Percentiles rank a stretch among this genome's conserved stretches.
These are phyloP conservation scores for Scheffersomyces amazonensis DNA, from an alignment of 805 yeast species.

Conservation along the genomic window DNA sequence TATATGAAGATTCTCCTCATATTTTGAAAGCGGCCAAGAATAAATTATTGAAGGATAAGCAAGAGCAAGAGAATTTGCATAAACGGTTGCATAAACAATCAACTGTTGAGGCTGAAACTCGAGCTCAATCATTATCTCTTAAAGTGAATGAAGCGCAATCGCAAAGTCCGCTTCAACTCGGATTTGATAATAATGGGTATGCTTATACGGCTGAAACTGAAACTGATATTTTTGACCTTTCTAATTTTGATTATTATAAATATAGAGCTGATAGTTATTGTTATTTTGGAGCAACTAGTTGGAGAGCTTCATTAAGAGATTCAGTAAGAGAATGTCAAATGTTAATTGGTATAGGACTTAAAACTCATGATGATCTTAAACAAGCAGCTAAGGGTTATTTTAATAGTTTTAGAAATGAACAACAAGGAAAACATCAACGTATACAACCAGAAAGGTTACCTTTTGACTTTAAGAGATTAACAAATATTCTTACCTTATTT, in stretches of 20 bases:
- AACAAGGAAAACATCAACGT: background rate
- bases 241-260: background rate
- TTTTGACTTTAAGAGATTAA: background rate
- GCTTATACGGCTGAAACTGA: no score
- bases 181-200: background rate
- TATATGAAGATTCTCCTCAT: background rate
- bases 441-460: background rate
- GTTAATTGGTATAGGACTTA: background rate
- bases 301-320: background rate
- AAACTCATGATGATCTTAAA: background rate
- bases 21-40: background rate
- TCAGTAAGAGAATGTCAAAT: background rate
- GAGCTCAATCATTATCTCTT: no score
- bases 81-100: background rate
- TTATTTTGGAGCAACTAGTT: background rate
- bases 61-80: no score
- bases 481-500: background rate
- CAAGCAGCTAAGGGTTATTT: background rate
- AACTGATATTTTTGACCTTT: background rate
- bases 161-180: no score
- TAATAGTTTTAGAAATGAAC: background rate
- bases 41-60: background rate
- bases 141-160: background rate
- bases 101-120: background rate
- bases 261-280: background rate